Evolutionary conservation across 2,329 filamentous ascomycete species (phyloP), one percentile per base, ranked within the genome.

Genomic region (Fusarium scirpi): DNA sequence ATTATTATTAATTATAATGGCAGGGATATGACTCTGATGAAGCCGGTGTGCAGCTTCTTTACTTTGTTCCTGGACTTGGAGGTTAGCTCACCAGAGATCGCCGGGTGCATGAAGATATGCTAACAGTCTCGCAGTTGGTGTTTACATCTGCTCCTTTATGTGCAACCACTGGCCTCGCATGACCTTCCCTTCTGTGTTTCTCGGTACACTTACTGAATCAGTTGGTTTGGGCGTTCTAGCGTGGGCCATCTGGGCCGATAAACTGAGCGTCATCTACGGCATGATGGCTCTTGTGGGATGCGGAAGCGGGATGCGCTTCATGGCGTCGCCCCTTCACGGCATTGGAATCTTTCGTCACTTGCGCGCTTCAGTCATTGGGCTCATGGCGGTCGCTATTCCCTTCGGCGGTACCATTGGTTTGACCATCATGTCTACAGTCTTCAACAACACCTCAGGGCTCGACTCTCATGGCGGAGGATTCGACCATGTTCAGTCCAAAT

Each of bases 391-490:
- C 56, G 84, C 88, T 4, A 62, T 87, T 18, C 87, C 89, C 0
- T 86, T 92, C 25, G 90, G 91, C 6, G 90, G 90, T 15, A 91
- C 89, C 0, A 78, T 92, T 5, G 86, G 86, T 0, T 81, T 92
- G 47, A 90, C 90, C 1, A 84, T 92, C 72, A 92, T 92, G 90
- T 85, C 89, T 16, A 85, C 86, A 11, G 89, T 92, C 3, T 92
- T 92, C 77, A 91, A 91, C 74, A 92, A 92, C 66, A 80, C 77
- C 7, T 78, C 78, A 8, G 79, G 76, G 3, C 62, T 80, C 13
- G 67, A 72, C 27, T 71, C 70, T 1, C 64, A 62, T 16, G 46
- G 74, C 16, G 56, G 61, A 25, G 70, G 76, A 51, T 78, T 79
- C 44, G 73, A 68, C 3, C 57, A 69, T 11, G 62, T 74, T 16